These are phyloP conservation scores for Rhizopogon rudus DNA, from an alignment of 768 basidiomycete species.

Conservation along the genomic window DNA sequence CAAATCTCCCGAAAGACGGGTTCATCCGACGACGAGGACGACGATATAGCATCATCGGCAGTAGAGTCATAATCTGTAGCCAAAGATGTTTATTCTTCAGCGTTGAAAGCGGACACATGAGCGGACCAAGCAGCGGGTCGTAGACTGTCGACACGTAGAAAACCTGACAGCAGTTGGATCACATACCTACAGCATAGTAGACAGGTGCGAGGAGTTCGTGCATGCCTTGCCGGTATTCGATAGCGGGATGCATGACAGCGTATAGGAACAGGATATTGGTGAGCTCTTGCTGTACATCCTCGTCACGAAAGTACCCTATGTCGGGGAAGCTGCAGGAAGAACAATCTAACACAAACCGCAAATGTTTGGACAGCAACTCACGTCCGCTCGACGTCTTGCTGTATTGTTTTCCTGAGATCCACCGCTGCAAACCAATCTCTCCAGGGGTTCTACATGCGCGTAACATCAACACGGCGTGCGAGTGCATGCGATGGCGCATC, in stretches of 20 bases:
- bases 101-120: constrained; percentile 15
- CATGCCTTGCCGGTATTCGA: constrained; percentile 98
- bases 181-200: constrained; percentile 53
- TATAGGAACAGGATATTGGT: constrained; percentile 88
- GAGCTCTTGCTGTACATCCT: constrained; percentile 69
- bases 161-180: not conserved
- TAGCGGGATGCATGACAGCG: constrained; percentile 68
- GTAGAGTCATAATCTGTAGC: constrained; percentile 76
- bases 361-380: constrained; percentile 35
- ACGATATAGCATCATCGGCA: constrained; percentile 25
- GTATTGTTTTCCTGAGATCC: constrained; percentile 84
- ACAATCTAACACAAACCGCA: not conserved
- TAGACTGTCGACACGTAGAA: constrained; percentile 2
- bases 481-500: constrained; percentile 2
- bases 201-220: constrained; percentile 92
- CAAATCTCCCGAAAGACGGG: constrained; percentile 54
- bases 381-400: constrained; percentile 96
- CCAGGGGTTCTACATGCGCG: constrained; percentile 77
- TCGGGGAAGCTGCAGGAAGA: constrained; percentile 83
- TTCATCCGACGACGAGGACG: constrained; percentile 26
- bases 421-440: constrained; percentile 87
- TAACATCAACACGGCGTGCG: not conserved
- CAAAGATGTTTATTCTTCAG: constrained; percentile 22
- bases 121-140: constrained; percentile 8
- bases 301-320: constrained; percentile 80